Evolutionary conservation across 1,139 yeast genomes (phyloP).

Genomic region (Zygosaccharomyces sapae): DNA sequence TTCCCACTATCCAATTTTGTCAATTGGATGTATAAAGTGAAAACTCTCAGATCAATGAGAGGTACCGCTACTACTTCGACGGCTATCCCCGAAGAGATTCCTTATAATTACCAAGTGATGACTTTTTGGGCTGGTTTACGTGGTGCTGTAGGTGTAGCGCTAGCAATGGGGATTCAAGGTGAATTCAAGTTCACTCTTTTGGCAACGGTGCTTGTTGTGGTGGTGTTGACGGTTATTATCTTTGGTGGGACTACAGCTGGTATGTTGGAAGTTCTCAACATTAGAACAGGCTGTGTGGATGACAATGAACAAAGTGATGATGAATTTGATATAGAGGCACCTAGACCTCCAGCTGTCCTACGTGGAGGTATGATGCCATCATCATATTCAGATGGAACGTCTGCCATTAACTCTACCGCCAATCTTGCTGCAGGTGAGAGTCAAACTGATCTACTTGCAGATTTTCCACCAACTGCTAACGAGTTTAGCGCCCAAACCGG

Average conservation of each 20-base stretch:
- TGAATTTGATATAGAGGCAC: conserved; percentile 89
- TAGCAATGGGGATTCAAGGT: conserved; percentile 96
- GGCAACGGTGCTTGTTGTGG: conserved; percentile 95
- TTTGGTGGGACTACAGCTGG: conserved; percentile 99
- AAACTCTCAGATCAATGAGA: conserved; percentile 37
- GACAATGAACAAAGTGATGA: conserved; percentile 84
- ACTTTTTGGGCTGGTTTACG: conserved; percentile 98
- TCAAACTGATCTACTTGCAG: conserved; percentile 8
- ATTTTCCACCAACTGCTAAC: conserved; percentile 14
- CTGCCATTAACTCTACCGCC: conserved; percentile 14
- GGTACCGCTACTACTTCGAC: conserved; percentile 30
- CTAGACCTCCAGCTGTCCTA: conserved; percentile 38
- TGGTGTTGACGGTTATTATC: conserved; percentile 88
- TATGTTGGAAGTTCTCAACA: conserved; percentile 92
- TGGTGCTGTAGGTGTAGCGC: conserved; percentile 99
- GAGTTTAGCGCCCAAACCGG: background rate
- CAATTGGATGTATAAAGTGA: conserved; percentile 70
- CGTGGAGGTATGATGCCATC: conserved; percentile 14
- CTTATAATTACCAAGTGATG: conserved; percentile 97
- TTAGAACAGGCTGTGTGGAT: conserved; percentile 84
- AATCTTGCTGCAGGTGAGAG: conserved; percentile 7
- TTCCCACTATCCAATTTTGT: conserved; percentile 86
- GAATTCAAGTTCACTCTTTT: conserved; percentile 83
- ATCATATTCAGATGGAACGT: conserved; percentile 30
- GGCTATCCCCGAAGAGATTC: conserved; percentile 75